phyloP scores from a whole-genome alignment of 2,329 filamentous ascomycete species.

The Aspergillus udagawae region DNA sequence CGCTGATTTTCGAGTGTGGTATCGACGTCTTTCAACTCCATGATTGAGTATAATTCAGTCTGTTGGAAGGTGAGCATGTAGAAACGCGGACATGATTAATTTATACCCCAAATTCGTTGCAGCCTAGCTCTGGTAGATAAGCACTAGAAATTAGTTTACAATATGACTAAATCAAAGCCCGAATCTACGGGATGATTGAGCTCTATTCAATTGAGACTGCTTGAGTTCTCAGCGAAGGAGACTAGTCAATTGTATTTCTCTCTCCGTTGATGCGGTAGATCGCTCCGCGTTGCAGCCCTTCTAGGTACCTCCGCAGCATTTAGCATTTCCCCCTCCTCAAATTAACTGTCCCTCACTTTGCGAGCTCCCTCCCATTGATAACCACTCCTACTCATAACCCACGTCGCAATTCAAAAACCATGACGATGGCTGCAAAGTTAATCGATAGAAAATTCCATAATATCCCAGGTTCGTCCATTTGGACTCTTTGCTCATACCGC shows the following conservation, averaged over 20 bases:
- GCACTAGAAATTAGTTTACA: neutral
- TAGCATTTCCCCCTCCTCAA: neutral
- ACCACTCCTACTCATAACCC: neutral
- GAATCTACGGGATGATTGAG: neutral
- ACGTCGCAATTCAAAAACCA: neutral
- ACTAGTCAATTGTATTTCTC: neutral
- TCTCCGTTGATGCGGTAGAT: neutral
- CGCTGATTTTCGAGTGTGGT: slow-evolving; percentile 14
- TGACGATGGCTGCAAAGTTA: slow-evolving; percentile 35
- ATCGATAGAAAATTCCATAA: slow-evolving; percentile 35
- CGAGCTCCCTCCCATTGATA: neutral
- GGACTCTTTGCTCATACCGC: neutral
- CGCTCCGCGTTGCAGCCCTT: neutral
- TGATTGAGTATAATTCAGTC: neutral
- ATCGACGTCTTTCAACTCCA: slow-evolving; percentile 10
- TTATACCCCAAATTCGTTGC: neutral
- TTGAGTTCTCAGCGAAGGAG: neutral
- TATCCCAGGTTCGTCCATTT: slow-evolving; percentile 29
- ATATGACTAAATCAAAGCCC: neutral
- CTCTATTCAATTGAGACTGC: neutral
- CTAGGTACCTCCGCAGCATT: neutral
- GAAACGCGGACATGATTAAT: neutral
- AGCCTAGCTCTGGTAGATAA: neutral
- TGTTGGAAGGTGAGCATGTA: neutral
- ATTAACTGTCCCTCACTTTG: neutral